Evolutionary conservation across 768 basidiomycete species (phyloP), one percentile per base, ranked within the genome.

Genomic region (Pleurotus eryngii): DNA sequence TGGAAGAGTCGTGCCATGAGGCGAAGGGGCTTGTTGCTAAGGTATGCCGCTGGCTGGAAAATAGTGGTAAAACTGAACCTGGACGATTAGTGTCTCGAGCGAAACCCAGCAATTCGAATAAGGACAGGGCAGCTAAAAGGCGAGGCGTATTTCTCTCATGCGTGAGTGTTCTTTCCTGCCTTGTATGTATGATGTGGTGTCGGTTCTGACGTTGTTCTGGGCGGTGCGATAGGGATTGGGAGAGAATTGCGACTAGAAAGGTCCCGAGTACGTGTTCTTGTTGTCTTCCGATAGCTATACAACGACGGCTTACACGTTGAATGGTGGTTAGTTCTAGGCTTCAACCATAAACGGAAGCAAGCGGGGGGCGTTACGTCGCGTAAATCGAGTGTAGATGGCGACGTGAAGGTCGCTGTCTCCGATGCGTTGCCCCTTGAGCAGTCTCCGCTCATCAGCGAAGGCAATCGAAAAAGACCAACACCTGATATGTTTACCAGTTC

Each of bases 21-120:
- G 73, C 76, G 0, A 63, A 70, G 24, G 78, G 81, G 64, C 65
- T 85, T 43, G 74, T 84, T 14, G 46, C 63, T 5, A 77, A 76
- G 70, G 84, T 82, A 57, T 17, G 72, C 38, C n/a, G 22, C 37
- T 8, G 43, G 5, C 17, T 14, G 11, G 11, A 43, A 20, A 5
- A 43, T 40, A n/a, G n/a, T n/a, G n/a, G n/a, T n/a, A n/a, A n/a
- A n/a, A n/a, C n/a, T n/a, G n/a, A n/a, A n/a, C n/a, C n/a, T n/a
- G n/a, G n/a, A n/a, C n/a, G n/a, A n/a, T n/a, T 45, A 85, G 83
- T 85, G 83, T 58, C 65, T 85, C 15, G 78, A 85, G 67, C 76
- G 79, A 20, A 85, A 86, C 64, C 77, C 85, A 12, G 66, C 70
- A 3, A 61, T 81, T 22, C 79, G 84, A 37, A 65, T 73, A 50